Evolutionary conservation across 2,329 filamentous ascomycete species (phyloP).

Genomic region (Colletotrichum noveboracense): DNA sequence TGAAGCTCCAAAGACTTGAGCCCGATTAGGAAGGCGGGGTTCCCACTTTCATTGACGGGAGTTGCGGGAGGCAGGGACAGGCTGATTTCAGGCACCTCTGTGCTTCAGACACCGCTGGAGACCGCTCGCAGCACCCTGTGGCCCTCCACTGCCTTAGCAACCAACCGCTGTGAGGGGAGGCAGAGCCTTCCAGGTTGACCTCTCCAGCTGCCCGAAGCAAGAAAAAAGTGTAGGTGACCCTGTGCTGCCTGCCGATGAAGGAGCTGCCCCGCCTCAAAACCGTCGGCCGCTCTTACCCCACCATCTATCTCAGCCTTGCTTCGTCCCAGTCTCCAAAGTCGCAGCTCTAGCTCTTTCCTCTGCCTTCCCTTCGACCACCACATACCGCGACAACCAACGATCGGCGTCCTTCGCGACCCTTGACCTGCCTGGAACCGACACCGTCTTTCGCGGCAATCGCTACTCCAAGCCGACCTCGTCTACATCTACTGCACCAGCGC

Average conservation of each 20-base stretch:
- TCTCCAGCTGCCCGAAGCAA: background rate
- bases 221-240: too few species aligned
- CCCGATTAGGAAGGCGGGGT: conserved; percentile 8
- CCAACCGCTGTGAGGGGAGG: background rate
- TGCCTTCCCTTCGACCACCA: background rate
- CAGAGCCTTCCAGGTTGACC: too few species aligned
- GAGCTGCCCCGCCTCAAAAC: conserved; percentile 6
- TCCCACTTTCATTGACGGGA: background rate
- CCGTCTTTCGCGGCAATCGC: background rate
- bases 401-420: background rate
- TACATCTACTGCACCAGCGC: background rate
- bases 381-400: background rate
- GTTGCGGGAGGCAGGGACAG: background rate
- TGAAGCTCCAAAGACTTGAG: background rate
- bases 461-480: background rate
- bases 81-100: background rate
- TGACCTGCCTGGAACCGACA: background rate
- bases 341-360: background rate
- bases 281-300: conserved; percentile 12
- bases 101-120: background rate
- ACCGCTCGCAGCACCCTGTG: background rate
- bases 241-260: background rate
- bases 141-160: background rate
- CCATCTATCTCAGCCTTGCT: conserved; percentile 21
- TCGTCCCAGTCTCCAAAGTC: background rate